Evolutionary conservation across 805 yeast genomes (phyloP).

Genomic region (Saccharomycopsis sp.): DNA sequence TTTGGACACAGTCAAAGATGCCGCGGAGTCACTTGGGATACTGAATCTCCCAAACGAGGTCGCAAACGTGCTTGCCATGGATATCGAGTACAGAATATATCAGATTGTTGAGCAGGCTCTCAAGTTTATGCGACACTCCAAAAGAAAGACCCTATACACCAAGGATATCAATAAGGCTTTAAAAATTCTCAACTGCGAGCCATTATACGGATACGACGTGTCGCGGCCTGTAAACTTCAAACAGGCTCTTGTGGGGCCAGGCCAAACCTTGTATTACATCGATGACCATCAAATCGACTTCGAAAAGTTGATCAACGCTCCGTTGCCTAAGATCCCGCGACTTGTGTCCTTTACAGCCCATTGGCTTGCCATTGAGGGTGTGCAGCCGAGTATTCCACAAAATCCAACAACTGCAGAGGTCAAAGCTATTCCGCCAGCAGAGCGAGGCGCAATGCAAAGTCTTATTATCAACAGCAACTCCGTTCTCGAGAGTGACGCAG

Average conservation of each 20-base stretch:
- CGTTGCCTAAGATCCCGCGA: constrained; percentile 92
- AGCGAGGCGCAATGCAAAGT: constrained; percentile 77
- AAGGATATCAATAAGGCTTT: constrained; percentile 78
- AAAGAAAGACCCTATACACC: constrained; percentile 73
- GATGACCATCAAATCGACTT: constrained; percentile 93
- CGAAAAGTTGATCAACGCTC: constrained; percentile 87
- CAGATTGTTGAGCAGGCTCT: constrained; percentile 94
- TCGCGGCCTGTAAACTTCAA: constrained; percentile 64
- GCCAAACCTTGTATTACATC: constrained; percentile 86
- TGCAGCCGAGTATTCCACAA: constrained; percentile 95
- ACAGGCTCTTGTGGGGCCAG: constrained; percentile 85
- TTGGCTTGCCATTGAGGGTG: constrained; percentile 98
- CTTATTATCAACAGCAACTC: constrained; percentile 43
- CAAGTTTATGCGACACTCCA: constrained; percentile 92
- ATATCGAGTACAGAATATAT: constrained; percentile 94
- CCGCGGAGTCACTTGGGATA: constrained; percentile 86
- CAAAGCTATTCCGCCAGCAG: constrained; percentile 64
- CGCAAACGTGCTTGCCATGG: constrained; percentile 94
- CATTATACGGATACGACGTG: constrained; percentile 71
- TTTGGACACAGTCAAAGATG: constrained; percentile 92
- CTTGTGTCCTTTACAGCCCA: constrained; percentile 89
- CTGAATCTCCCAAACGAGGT: constrained; percentile 79
- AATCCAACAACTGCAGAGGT: constrained; percentile 81
- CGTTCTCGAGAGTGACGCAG: constrained; percentile 17
- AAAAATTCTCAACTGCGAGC: constrained; percentile 84